Conservation (phyloP, 202 grass and related monocot genomes). For the Schoenoplectus triqueter region DNA sequence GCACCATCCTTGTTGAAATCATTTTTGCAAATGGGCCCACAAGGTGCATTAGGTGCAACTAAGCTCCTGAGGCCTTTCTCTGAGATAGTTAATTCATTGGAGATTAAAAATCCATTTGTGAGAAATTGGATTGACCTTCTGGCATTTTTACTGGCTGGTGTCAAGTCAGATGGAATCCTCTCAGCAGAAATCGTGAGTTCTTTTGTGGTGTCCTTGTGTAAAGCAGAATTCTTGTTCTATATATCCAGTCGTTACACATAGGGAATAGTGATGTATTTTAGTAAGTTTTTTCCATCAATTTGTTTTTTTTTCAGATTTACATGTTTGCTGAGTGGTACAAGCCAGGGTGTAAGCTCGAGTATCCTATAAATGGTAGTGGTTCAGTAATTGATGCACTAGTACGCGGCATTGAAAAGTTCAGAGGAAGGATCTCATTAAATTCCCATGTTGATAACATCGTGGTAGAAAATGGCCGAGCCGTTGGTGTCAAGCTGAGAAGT, state of each 20-base stretch:
- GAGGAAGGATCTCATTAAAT: constrained; percentile 80
- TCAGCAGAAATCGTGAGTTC: constrained; percentile 91
- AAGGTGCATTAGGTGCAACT: constrained; percentile 74
- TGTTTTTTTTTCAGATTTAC: constrained; percentile 75
- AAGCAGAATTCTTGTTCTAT: background rate
- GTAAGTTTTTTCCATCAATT: constrained; percentile 4
- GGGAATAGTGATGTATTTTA: background rate
- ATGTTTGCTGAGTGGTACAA: constrained; percentile 99
- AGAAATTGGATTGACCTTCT: constrained; percentile 87
- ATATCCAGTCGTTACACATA: background rate
- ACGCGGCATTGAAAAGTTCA: constrained; percentile 79
- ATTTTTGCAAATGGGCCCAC: constrained; percentile 86
- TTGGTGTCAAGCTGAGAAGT: constrained; percentile 81
- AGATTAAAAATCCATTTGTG: constrained; percentile 79
- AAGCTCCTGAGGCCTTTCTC: constrained; percentile 89
- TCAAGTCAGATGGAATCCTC: constrained; percentile 87
- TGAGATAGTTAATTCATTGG: constrained; percentile 78
- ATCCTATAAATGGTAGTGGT: constrained; percentile 78
- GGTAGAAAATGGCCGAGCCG: constrained; percentile 82
- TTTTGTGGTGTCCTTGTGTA: constrained; percentile 21
- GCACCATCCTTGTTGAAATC: constrained; percentile 87
- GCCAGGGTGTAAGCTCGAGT: constrained; percentile 88
- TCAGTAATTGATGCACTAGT: constrained; percentile 87
- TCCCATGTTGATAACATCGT: constrained; percentile 84
- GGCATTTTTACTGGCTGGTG: constrained; percentile 95